Percentiles rank a stretch among this genome's conserved stretches.
Evolutionary conservation across 176 grass and related monocot genomes (phyloP).

Genomic region (Ananas comosus): DNA sequence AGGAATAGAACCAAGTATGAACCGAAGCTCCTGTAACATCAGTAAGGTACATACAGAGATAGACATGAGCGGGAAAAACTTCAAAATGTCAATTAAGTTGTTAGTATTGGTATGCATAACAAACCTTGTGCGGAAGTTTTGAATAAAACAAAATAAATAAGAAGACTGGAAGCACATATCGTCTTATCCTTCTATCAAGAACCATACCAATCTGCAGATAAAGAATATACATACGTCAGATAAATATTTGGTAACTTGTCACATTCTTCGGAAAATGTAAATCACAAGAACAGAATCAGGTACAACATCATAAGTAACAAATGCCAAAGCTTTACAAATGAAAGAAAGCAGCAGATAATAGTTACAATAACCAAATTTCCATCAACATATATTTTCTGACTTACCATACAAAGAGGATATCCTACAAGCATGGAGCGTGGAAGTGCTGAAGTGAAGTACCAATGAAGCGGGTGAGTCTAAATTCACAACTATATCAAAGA

Average conservation of each 20-base stretch:
- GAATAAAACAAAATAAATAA: constrained; percentile 95
- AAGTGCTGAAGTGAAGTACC: constrained; percentile 97
- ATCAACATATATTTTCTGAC: neutral
- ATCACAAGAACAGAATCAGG: neutral
- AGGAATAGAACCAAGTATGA: constrained; percentile 77
- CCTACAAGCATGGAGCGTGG: constrained; percentile 78
- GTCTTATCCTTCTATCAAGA: constrained; percentile 80
- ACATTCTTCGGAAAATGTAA: constrained; percentile 13
- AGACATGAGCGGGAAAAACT: constrained; percentile 1
- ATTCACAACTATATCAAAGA: constrained; percentile 26
- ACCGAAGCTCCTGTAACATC: constrained; percentile 73
- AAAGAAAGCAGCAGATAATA: neutral
- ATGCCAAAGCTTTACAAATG: neutral
- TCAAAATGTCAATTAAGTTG: constrained; percentile 1
- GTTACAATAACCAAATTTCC: neutral
- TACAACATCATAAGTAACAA: neutral
- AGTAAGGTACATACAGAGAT: constrained; percentile 3
- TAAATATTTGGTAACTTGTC: neutral
- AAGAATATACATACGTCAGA: constrained; percentile 20
- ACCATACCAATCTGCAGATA: constrained; percentile 58
- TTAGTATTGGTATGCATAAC: constrained; percentile 3
- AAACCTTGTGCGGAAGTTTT: constrained; percentile 95
- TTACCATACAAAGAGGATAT: constrained; percentile 89
- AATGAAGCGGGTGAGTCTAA: constrained; percentile 75
- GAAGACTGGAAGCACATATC: constrained; percentile 65